Evolutionary conservation across 768 basidiomycete species (phyloP).

Genomic region (Kwoniella sp.): DNA sequence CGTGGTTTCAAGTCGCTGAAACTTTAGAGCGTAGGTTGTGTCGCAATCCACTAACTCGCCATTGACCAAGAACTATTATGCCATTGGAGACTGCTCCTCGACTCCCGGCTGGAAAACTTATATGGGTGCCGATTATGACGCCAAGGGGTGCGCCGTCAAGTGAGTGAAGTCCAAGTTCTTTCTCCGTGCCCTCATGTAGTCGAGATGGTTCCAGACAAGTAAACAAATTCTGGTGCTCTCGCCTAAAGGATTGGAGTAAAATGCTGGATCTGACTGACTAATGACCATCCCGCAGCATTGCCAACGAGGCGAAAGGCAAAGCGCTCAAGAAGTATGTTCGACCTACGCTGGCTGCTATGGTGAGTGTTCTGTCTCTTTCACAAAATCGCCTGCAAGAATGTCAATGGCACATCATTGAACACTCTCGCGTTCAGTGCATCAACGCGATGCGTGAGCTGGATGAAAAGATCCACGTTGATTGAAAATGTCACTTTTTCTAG

Average conservation of each 20-base stretch:
- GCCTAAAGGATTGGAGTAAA: no score
- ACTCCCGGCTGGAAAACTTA: constrained; percentile 36
- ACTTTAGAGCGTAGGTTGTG: constrained; percentile 21
- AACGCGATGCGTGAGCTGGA: no score
- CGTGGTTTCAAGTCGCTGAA: no score
- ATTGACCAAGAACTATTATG: constrained; percentile 38
- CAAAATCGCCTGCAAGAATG: constrained; percentile 56
- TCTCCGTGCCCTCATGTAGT: not conserved
- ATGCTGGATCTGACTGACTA: no score
- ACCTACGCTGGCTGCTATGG: constrained; percentile 81
- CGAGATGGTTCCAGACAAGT: not conserved
- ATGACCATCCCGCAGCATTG: constrained; percentile 13
- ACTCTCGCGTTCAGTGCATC: no score
- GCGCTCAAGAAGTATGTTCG: constrained; percentile 47
- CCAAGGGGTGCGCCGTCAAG: constrained; percentile 28
- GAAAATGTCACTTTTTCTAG: not conserved
- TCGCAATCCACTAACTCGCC: constrained; percentile 26
- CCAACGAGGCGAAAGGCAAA: constrained; percentile 25
- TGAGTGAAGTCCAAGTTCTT: constrained; percentile 12
- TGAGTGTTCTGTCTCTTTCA: constrained; percentile 44
- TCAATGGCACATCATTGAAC: no score
- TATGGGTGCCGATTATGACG: constrained; percentile 31
- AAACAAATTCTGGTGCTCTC: no score
- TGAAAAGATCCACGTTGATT: not conserved
- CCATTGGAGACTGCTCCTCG: constrained; percentile 42